Conservation (phyloP, 345 rosid genomes). For the Salix dunnii region DNA sequence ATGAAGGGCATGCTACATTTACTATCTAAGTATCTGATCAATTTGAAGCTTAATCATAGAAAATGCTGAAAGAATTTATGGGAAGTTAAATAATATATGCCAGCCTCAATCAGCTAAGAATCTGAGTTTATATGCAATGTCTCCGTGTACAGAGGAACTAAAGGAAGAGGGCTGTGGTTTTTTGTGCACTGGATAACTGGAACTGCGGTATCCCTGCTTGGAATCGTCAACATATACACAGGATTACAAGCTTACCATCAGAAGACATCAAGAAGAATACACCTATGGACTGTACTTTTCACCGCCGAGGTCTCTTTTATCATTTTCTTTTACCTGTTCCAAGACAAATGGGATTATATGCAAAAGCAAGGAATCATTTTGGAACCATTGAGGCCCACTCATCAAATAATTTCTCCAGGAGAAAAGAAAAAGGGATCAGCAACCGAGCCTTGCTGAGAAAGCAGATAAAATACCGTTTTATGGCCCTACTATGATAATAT, state of each 20-base stretch:
- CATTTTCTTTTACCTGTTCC: slow-evolving; percentile 47
- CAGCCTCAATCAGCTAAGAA: background rate
- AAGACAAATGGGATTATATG: slow-evolving; percentile 57
- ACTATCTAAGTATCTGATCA: background rate
- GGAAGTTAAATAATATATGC: background rate
- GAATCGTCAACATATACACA: slow-evolving; percentile 47
- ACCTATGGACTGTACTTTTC: slow-evolving; percentile 42
- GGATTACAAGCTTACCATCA: slow-evolving; percentile 52
- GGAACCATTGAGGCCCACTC: slow-evolving; percentile 23
- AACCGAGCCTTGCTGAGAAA: slow-evolving; percentile 20
- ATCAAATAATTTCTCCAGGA: slow-evolving; percentile 14
- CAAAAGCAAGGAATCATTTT: slow-evolving; percentile 41
- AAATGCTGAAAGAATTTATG: background rate
- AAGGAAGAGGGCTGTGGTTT: slow-evolving; percentile 53
- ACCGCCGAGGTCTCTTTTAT: slow-evolving; percentile 37
- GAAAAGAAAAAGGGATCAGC: slow-evolving; percentile 15
- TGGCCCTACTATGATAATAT: background rate
- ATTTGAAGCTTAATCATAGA: background rate
- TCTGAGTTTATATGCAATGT: background rate
- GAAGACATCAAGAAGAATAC: slow-evolving; percentile 49
- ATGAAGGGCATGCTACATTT: background rate
- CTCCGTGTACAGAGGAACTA: slow-evolving; percentile 39
- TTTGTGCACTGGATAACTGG: slow-evolving; percentile 55
- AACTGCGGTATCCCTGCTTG: slow-evolving; percentile 42
- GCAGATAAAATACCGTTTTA: background rate